These are phyloP conservation scores for Bipolaris victoriae DNA, from an alignment of 2,329 filamentous ascomycete genomes.

Conservation along the genomic window DNA sequence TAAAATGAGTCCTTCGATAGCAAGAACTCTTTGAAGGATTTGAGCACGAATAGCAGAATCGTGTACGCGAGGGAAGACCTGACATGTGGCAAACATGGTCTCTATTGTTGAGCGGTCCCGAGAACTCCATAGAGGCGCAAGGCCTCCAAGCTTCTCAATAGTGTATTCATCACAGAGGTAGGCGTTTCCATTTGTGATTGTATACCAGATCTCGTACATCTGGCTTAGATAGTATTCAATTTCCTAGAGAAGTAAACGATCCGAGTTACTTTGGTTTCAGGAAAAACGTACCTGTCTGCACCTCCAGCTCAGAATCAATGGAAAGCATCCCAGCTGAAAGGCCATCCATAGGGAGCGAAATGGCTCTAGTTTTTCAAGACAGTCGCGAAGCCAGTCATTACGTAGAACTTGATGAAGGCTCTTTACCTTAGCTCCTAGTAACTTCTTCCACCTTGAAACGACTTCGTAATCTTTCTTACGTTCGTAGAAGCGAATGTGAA, in stretches of 20 bases:
- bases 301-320: constrained; percentile 16
- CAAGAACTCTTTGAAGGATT: constrained; percentile 14
- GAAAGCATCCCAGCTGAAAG: constrained; percentile 19
- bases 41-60: constrained; percentile 8
- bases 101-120: constrained; percentile 8
- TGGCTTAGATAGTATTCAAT: constrained; percentile 17
- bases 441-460: constrained; percentile 4
- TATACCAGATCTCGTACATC: constrained; percentile 16
- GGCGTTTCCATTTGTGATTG: constrained; percentile 7
- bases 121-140: constrained; percentile 14
- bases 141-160: constrained; percentile 12
- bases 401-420: constrained; percentile 15
- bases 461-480: constrained; percentile 8
- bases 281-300: constrained; percentile 12
- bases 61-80: constrained; percentile 12
- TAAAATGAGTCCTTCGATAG: constrained; percentile 11
- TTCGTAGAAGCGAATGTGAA: constrained; percentile 19
- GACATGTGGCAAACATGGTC: constrained; percentile 5
- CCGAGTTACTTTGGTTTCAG: background rate
- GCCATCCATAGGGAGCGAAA: constrained; percentile 12
- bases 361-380: constrained; percentile 18
- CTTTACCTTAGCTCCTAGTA: constrained; percentile 15
- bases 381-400: constrained; percentile 16
- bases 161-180: constrained; percentile 15
- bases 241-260: constrained; percentile 14